Evolutionary conservation across 2,329 filamentous ascomycete species (phyloP).

Genomic region (Pseudodiploospora longispora): DNA sequence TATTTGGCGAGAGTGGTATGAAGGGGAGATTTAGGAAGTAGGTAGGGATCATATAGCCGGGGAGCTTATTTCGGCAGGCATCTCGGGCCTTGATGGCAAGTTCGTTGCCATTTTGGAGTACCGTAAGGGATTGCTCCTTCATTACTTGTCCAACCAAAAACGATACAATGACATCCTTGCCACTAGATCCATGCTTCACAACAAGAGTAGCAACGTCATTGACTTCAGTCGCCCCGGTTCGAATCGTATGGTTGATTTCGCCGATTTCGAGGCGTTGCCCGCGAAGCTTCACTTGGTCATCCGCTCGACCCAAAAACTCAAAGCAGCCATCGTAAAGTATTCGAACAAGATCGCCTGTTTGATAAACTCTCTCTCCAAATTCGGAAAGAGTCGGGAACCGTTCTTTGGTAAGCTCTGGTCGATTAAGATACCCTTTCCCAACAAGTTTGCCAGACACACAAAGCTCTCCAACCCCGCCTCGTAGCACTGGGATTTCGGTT

Average conservation of each 20-base stretch:
- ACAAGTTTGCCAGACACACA: slow-evolving; percentile 83
- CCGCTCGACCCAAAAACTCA: slow-evolving; percentile 78
- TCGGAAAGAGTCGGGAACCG: slow-evolving; percentile 59
- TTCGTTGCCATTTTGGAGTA: slow-evolving; percentile 22
- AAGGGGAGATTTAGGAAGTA: slow-evolving; percentile 64
- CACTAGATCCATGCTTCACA: slow-evolving; percentile 56
- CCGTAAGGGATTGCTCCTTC: slow-evolving; percentile 9
- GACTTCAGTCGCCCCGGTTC: slow-evolving; percentile 46
- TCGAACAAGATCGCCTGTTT: slow-evolving; percentile 82
- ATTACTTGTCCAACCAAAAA: slow-evolving; percentile 45
- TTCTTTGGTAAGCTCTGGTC: slow-evolving; percentile 66
- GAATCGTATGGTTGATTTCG: slow-evolving; percentile 83
- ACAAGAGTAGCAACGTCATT: slow-evolving; percentile 72
- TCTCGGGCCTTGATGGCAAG: slow-evolving; percentile 42
- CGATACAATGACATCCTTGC: slow-evolving; percentile 75
- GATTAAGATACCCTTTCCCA: slow-evolving; percentile 80
- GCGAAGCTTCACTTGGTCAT: slow-evolving; percentile 87
- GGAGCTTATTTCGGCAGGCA: slow-evolving; percentile 62
- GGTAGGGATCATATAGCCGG: slow-evolving; percentile 85
- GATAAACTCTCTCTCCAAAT: slow-evolving; percentile 61
- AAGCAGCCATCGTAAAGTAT: slow-evolving; percentile 74
- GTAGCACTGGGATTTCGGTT: slow-evolving; percentile 62
- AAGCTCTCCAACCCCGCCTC: slow-evolving; percentile 76
- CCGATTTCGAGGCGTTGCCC: slow-evolving; percentile 84
- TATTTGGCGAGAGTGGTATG: slow-evolving; percentile 79